Base-by-base conservation (phyloP, 108 stramenopile species). In the Aureococcus anophagefferens region DNA sequence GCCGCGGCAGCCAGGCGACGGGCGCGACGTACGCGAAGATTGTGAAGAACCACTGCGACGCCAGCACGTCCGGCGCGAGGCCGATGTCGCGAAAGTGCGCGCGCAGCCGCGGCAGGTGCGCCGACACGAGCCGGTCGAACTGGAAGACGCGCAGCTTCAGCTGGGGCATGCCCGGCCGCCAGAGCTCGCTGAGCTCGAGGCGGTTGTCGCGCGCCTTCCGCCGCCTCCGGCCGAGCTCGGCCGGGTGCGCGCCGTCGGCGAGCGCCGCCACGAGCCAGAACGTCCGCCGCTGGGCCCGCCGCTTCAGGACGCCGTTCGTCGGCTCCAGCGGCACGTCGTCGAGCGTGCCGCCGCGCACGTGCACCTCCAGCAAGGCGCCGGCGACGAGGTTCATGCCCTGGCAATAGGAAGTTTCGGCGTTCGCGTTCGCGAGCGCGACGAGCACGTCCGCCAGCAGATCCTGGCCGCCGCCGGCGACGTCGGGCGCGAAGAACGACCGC, bases 371-470 rank as follows among this genome's bases (percentile, higher is more conserved):
- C 64, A 64, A 63, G 18, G 71, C 71, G 32, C 32, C 51, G 7
- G 25, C 34, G 40, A 72, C 71, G 35, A 64, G 62, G 64, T 72
- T 72, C 71, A 72, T 72, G 71, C 71, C 71, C 31, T 63, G 71
- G 28, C 63, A 63, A n/a, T 72, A 72, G 35, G 35, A 14, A 4
- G 64, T 65, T 0, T 72, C 63, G 16, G 71, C 33, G 30, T 64
- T 14, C 63, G 28, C 64, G 7, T n/a, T 30, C 17, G 71, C 64
- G 28, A 72, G 28, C 14, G 63, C 34, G 16, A 25, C 0, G 4
- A 59, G 25, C 21, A 59, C 25, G 25, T 59, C 51, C 17, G 64
- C 31, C 0, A 44, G 29, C 4, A 16, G 4, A 13, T 45, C 62
- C 7, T 33, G 71, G 21, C 14, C 21, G 59, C 62, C 33, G 30